Percentiles rank a stretch among this genome's conserved stretches.
Evolutionary conservation across 2,329 filamentous ascomycete genomes (phyloP).

Genomic region (Onygena corvina): DNA sequence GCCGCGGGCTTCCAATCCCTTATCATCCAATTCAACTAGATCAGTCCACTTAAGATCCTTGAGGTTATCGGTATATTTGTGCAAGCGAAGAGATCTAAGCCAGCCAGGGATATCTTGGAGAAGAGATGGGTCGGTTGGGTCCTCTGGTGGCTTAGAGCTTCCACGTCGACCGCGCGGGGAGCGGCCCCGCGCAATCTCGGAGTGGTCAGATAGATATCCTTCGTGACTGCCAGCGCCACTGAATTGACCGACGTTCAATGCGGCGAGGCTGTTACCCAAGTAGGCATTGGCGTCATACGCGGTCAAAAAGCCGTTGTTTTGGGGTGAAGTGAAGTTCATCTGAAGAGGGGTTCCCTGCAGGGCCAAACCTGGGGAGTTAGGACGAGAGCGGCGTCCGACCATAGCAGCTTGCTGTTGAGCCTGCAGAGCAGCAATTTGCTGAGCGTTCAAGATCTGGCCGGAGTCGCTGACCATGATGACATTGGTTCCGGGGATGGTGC

Average conservation of each 20-base stretch:
- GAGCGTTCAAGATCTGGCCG: conserved; percentile 72
- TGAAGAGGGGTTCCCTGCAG: conserved; percentile 50
- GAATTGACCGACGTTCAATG: conserved; percentile 60
- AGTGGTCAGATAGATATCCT: conserved; percentile 87
- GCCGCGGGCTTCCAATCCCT: conserved; percentile 79
- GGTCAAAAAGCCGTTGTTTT: conserved; percentile 86
- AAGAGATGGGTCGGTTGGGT: conserved; percentile 80
- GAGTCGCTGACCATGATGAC: conserved; percentile 92
- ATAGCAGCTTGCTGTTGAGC: conserved; percentile 49
- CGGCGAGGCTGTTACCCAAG: conserved; percentile 58
- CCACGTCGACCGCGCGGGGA: conserved; percentile 86
- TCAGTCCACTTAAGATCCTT: conserved; percentile 98
- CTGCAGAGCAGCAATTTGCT: conserved; percentile 73
- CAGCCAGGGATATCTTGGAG: conserved; percentile 92
- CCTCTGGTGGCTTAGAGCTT: conserved; percentile 94
- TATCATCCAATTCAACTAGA: conserved; percentile 80
- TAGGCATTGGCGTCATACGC: conserved; percentile 69
- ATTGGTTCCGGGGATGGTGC: conserved; percentile 56
- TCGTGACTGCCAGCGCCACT: conserved; percentile 61
- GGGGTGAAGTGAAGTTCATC: conserved; percentile 70
- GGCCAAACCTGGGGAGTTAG: conserved; percentile 75
- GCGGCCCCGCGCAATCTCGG: conserved; percentile 76
- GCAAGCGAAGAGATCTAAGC: conserved; percentile 84
- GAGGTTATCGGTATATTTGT: conserved; percentile 97
- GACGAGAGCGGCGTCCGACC: conserved; percentile 57